A percentile compares a stretch with the other conserved stretches of the same genome.
Evolutionary conservation across 1,139 yeast genomes (phyloP).

Genomic region (Kurtzmaniella quercitrusa): DNA sequence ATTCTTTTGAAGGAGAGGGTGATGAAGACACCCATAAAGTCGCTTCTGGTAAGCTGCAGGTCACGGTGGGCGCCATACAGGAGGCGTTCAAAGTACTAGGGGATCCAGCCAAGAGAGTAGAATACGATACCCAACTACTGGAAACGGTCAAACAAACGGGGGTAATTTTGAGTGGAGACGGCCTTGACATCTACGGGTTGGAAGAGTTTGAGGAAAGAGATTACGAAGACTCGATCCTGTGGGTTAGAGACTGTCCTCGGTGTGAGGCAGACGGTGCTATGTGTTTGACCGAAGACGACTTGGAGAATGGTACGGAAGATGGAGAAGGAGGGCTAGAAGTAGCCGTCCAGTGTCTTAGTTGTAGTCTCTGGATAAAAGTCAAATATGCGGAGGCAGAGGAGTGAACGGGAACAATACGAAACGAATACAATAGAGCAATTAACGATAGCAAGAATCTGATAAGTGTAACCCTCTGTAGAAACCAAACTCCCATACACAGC

Average conservation of each 20-base stretch:
- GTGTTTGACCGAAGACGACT: conserved; percentile 52
- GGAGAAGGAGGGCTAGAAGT: conserved; percentile 61
- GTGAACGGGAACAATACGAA: background rate
- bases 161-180: conserved; percentile 53
- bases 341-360: conserved; percentile 71
- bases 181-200: conserved; percentile 60
- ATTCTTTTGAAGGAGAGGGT: background rate
- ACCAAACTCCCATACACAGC: too few species aligned
- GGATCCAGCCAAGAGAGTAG: conserved; percentile 30
- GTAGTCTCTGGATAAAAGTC: conserved; percentile 82
- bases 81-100: conserved; percentile 56
- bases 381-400: conserved; percentile 46
- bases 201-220: conserved; percentile 48
- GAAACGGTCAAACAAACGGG: conserved; percentile 43
- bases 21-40: background rate
- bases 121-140: conserved; percentile 47
- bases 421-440: too few species aligned
- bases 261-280: conserved; percentile 60
- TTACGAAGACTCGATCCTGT: conserved; percentile 16
- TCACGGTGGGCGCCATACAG: conserved; percentile 39
- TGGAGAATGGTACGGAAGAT: conserved; percentile 46
- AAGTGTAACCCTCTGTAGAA: too few species aligned
- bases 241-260: conserved; percentile 66
- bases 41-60: background rate
- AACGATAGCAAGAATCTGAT: too few species aligned